Percentiles rank a stretch among this genome's conserved stretches.
phyloP scores from a whole-genome alignment of 164 flowering plant genomes.

The Vitis cinerea region DNA sequence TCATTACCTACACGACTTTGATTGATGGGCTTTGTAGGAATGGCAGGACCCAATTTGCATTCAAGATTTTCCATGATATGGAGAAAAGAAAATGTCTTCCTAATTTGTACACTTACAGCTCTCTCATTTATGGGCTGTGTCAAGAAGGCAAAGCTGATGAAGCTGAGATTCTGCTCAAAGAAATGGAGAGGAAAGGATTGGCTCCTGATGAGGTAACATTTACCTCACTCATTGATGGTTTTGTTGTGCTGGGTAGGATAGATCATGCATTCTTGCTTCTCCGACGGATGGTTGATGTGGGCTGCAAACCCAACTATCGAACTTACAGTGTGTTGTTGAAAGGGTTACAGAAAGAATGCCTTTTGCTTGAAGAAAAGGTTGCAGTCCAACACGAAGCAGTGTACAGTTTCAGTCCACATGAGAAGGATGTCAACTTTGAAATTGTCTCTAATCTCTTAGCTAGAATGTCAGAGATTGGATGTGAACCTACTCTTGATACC shows the following conservation, averaged over 20 bases:
- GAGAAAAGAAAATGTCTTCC: slow-evolving; percentile 44
- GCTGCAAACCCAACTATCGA: slow-evolving; percentile 67
- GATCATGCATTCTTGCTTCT: slow-evolving; percentile 62
- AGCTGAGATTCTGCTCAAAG: slow-evolving; percentile 57
- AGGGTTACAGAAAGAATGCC: slow-evolving; percentile 57
- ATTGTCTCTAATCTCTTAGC: slow-evolving; percentile 37
- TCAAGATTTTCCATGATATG: slow-evolving; percentile 65
- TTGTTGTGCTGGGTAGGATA: slow-evolving; percentile 51
- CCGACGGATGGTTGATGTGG: slow-evolving; percentile 41
- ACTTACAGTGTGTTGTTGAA: slow-evolving; percentile 62
- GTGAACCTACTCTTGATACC: slow-evolving; percentile 52
- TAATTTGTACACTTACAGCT: slow-evolving; percentile 59
- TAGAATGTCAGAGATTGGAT: slow-evolving; percentile 50
- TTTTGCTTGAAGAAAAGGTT: slow-evolving; percentile 30
- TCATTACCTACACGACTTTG: slow-evolving; percentile 68
- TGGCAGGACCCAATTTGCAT: slow-evolving; percentile 55
- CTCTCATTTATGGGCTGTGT: slow-evolving; percentile 66
- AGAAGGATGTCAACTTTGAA: slow-evolving; percentile 27
- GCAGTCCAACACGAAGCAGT: slow-evolving; percentile 32
- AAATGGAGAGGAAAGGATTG: slow-evolving; percentile 57
- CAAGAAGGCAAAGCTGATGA: slow-evolving; percentile 62
- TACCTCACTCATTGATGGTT: slow-evolving; percentile 73
- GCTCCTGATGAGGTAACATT: slow-evolving; percentile 60
- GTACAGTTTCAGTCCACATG: slow-evolving; percentile 17
- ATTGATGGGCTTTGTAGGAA: slow-evolving; percentile 65